phyloP scores from a whole-genome alignment of 345 rosid species.

The Lepidium africanum region DNA sequence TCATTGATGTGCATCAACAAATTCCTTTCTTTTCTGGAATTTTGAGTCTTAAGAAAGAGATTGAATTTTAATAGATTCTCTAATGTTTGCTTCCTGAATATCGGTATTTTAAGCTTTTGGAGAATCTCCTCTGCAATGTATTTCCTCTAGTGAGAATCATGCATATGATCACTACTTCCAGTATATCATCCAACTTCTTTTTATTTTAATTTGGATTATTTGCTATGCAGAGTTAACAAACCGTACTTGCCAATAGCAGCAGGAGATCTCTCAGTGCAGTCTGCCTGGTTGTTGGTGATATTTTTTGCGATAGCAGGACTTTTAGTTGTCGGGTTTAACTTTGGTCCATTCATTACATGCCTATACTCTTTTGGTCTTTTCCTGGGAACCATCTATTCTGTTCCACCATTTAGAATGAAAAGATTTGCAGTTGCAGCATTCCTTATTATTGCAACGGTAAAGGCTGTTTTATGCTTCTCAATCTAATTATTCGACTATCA shows the following conservation, averaged over 20 bases:
- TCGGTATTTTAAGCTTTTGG: neutral
- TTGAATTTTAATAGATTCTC: neutral
- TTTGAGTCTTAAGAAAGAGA: neutral
- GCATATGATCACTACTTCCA: neutral
- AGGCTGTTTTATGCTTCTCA: slow-evolving; percentile 7
- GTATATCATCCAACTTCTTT: neutral
- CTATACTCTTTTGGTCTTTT: slow-evolving; percentile 81
- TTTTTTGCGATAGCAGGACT: slow-evolving; percentile 72
- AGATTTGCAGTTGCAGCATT: slow-evolving; percentile 86
- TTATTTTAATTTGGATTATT: neutral
- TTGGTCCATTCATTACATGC: slow-evolving; percentile 74
- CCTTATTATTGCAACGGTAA: slow-evolving; percentile 87
- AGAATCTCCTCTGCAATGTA: neutral
- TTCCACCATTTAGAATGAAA: slow-evolving; percentile 94
- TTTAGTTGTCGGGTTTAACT: slow-evolving; percentile 61
- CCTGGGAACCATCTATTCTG: slow-evolving; percentile 93
- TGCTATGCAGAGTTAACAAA: slow-evolving; percentile 82
- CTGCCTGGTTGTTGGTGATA: slow-evolving; percentile 86
- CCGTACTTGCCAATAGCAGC: slow-evolving; percentile 98
- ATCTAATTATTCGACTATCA: neutral
- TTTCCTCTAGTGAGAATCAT: neutral
- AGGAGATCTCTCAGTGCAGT: slow-evolving; percentile 87
- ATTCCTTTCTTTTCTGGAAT: neutral
- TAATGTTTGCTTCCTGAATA: neutral
- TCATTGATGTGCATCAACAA: neutral